Evolutionary conservation across 345 rosid genomes (phyloP), one percentile per base, ranked within the genome.

Genomic region (Geranium rotundifolium): DNA sequence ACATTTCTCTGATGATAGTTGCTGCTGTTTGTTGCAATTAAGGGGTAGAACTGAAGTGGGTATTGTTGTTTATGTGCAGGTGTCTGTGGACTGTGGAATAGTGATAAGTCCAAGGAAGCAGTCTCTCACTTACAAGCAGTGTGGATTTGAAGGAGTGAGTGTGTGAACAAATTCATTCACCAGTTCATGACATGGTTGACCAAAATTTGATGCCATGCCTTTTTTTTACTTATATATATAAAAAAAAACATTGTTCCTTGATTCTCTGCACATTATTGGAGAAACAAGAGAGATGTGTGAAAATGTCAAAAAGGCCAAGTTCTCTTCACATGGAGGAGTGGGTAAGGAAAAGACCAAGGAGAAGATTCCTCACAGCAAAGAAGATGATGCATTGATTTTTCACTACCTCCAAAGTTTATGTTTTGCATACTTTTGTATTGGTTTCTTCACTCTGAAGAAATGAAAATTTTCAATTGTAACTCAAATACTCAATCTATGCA

Each of bases 61-160:
- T 41, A 3, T 4, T 41, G 50, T 41, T 4, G 4, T 41, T 41
- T 4, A 12, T 41, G 9, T 37, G 27, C 86, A 90, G 99, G 99
- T 88, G 41, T 93, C 92, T 0, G 96, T 93, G 67, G 83, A 90
- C 65, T 93, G 97, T 59, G 92, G 90, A 29, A 81, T 90, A 57
- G 96, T 77, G 66, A 88, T 93, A 41, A 93, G 99, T 74, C 99
- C 99, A 20, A 86, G 85, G 74, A 88, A 86, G 77, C 97, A 93
- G 73, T 71, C 97, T 68, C 84, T 93, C 39, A 88, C 87, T 6
- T 82, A 84, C 82, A 93, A 93, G 84, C 96, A 88, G 63, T 93
- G 99, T 75, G 99, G 99, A 56, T 93, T 93, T 68, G 99, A 93
- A 69, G 99, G 99, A 59, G 66, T 93, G 67, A 82, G 75, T 63